These are phyloP conservation scores for Chytriomyces confervae DNA, from an alignment of 192 early-diverging fungal species.

Conservation along the genomic window DNA sequence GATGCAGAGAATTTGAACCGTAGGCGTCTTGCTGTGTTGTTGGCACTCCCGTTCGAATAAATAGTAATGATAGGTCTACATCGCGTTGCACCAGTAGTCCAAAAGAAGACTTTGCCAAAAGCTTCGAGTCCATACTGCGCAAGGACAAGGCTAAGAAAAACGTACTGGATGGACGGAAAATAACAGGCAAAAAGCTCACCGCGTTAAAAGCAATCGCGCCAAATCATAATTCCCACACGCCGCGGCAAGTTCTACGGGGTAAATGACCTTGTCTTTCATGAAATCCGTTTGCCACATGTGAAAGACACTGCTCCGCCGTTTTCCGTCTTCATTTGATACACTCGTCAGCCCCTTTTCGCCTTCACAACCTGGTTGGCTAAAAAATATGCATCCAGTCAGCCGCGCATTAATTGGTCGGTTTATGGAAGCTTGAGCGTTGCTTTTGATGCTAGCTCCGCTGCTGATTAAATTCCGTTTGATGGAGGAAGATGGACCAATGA, in stretches of 20 bases:
- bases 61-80: slow-evolving; percentile 35
- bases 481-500: background rate
- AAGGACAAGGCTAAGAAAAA: background rate
- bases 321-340: background rate
- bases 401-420: too few species aligned
- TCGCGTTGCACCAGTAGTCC: slow-evolving; percentile 42
- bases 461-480: too few species aligned
- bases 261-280: slow-evolving; percentile 43
- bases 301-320: slow-evolving; percentile 34
- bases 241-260: slow-evolving; percentile 51
- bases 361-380: background rate
- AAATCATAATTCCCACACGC: slow-evolving; percentile 43
- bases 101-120: slow-evolving; percentile 39
- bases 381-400: background rate
- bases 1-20: slow-evolving; percentile 44
- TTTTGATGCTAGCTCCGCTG: too few species aligned
- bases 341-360: slow-evolving; percentile 15
- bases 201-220: slow-evolving; percentile 36
- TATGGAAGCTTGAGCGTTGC: too few species aligned
- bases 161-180: background rate
- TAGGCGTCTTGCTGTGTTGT: slow-evolving; percentile 33
- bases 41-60: slow-evolving; percentile 40
- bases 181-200: slow-evolving; percentile 30
- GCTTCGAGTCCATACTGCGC: slow-evolving; percentile 41
- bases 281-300: slow-evolving; percentile 40